Evolutionary conservation across 208 protist genomes (phyloP), one percentile per base, ranked within the genome.

Genomic region (Phytomonas francai): DNA sequence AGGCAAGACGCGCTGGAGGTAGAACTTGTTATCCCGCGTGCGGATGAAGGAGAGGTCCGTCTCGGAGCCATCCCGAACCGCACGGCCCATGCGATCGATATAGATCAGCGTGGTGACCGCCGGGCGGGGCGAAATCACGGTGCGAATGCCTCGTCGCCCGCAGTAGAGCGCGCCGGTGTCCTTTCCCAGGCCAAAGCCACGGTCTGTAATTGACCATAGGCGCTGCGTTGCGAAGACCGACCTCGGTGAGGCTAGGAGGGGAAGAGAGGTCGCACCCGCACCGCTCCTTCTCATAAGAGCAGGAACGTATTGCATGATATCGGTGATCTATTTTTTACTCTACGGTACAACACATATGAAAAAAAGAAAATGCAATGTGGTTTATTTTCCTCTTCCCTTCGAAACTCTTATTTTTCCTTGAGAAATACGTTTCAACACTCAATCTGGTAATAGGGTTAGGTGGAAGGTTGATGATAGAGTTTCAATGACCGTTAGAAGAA

Each of bases 21-120:
- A 96, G 67, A 93, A 96, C 65, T 93, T 91, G 73, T 96, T 96
- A 68, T 96, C 87, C 16, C 91, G 91, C 22, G 88, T 93, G 33
- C 88, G 79, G 28, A 96, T 80, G 29, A 96, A 71, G 28, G 82
- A 90, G 27, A 88, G 59, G 67, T 92, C 86, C 30, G 88, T 93
- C 67, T 92, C 87, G 3, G 68, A 73, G 6, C 82, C 78, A 54
- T 73, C 83, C 27, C 86, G 81, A 33, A 94, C 71, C 4, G 80
- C 74, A 2, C 78, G 69, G 9, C 88, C 91, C 60, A 66, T 78
- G 68, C 81, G 70, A 61, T 93, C 78, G 56, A 96, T 70, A 65
- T 89, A 94, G 30, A 86, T 78, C n/a, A 96, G 74, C 29, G 84
- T 91, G 25, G 86, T 96, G 2, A 93, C 88, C 5, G 79, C 88